These are phyloP conservation scores for Blastobotrys apis DNA, from an alignment of 1,139 yeast species.

Conservation along the genomic window DNA sequence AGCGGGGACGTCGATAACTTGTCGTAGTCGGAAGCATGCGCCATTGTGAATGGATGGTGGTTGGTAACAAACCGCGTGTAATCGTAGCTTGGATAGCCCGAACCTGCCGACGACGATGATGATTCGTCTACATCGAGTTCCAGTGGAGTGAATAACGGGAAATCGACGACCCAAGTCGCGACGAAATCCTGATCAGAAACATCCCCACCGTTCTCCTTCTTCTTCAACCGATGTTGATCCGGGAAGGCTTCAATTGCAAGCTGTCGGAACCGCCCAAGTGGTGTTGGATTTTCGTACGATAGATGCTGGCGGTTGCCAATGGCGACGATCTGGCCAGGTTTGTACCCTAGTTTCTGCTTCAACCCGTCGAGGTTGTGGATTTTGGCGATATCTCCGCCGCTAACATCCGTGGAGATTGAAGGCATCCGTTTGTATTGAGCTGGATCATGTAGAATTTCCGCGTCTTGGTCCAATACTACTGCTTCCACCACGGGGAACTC, in stretches of 20 bases:
- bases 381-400: constrained; percentile 28
- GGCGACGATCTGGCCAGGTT: constrained; percentile 71
- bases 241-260: constrained; percentile 57
- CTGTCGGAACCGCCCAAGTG: constrained; percentile 82
- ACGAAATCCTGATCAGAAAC: constrained; percentile 42
- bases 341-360: constrained; percentile 28
- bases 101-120: too few species aligned
- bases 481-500: constrained; percentile 68
- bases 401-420: constrained; percentile 31
- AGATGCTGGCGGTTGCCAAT: constrained; percentile 62
- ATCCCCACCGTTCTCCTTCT: constrained; percentile 17
- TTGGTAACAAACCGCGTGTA: constrained; percentile 55
- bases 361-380: constrained; percentile 20
- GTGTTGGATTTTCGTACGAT: constrained; percentile 91
- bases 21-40: constrained; percentile 62
- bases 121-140: constrained; percentile 23
- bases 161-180: constrained; percentile 82
- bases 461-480: constrained; percentile 47
- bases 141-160: constrained; percentile 81
- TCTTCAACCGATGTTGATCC: constrained; percentile 41
- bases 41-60: constrained; percentile 98
- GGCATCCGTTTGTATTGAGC: constrained; percentile 61
- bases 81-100: constrained; percentile 59
- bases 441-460: constrained; percentile 40
- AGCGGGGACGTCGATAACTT: constrained; percentile 52